These are phyloP conservation scores for Diaporthe caulivora DNA, from an alignment of 2,329 filamentous ascomycete genomes.

Conservation along the genomic window DNA sequence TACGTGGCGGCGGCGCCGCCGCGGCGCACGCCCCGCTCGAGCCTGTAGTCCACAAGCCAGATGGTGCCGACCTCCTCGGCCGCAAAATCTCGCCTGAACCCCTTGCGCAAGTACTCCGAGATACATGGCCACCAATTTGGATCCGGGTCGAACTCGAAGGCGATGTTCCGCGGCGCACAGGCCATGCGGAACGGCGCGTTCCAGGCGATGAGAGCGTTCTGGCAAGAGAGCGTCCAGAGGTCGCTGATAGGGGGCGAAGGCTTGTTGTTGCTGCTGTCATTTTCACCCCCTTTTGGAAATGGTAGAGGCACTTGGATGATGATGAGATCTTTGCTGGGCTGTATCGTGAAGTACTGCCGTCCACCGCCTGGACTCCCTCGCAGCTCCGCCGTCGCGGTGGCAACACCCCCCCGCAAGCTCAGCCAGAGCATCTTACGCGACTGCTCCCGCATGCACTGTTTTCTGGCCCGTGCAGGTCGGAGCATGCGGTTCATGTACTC, in stretches of 20 bases:
- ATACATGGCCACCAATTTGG: neutral
- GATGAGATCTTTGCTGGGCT: neutral
- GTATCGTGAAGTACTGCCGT: neutral
- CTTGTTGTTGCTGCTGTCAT: neutral
- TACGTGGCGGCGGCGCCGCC: too few species aligned
- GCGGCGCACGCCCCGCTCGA: neutral
- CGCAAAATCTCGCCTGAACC: neutral
- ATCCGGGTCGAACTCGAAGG: neutral
- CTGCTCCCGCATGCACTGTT: neutral
- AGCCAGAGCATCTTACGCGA: neutral
- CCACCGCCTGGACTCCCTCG: neutral
- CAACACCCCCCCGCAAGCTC: neutral
- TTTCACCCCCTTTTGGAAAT: too few species aligned
- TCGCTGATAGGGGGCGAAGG: neutral
- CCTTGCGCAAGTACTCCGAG: neutral
- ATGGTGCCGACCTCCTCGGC: neutral
- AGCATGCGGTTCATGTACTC: neutral
- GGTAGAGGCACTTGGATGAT: neutral
- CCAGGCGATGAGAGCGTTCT: neutral
- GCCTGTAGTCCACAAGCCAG: neutral
- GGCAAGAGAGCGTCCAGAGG: neutral
- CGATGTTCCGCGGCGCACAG: neutral
- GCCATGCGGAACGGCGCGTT: neutral
- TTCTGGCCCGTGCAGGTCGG: neutral
- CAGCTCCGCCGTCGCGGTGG: neutral